These are phyloP conservation scores for Verbascum thapsus DNA, from an alignment of 257 asterid species.

Conservation along the genomic window DNA sequence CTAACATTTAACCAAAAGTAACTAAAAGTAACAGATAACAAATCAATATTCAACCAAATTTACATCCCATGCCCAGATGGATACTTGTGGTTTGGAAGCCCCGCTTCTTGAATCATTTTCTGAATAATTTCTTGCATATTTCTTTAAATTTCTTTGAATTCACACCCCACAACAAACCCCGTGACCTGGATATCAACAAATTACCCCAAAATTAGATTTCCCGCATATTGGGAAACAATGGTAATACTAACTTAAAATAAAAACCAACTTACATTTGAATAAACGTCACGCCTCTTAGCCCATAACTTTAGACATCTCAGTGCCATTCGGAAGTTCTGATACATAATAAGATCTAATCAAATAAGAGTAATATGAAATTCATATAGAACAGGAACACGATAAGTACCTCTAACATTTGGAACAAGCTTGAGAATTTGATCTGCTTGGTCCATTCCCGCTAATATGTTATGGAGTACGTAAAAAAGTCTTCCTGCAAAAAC, in stretches of 20 bases:
- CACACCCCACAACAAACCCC: slow-evolving; percentile 97
- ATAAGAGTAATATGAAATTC: neutral
- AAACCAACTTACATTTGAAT: slow-evolving; percentile 78
- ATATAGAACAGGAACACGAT: slow-evolving; percentile 12
- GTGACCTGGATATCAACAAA: slow-evolving; percentile 90
- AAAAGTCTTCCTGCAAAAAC: slow-evolving; percentile 74
- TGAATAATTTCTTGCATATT: too few relatives aligned
- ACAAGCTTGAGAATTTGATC: slow-evolving; percentile 92
- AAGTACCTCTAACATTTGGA: slow-evolving; percentile 78
- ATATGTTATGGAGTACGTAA: slow-evolving; percentile 68
- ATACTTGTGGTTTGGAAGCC: too few relatives aligned
- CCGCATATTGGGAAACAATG: neutral
- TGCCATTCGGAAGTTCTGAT: slow-evolving; percentile 73
- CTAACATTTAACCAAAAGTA: too few relatives aligned
- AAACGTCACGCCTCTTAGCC: slow-evolving; percentile 95
- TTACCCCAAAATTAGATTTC: slow-evolving; percentile 12
- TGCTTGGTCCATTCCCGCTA: slow-evolving; percentile 77
- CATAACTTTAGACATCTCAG: slow-evolving; percentile 84
- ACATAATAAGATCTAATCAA: neutral
- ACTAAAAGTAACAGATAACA: too few relatives aligned
- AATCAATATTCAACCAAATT: too few relatives aligned
- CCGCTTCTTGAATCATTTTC: too few relatives aligned
- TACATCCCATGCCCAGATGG: too few relatives aligned
- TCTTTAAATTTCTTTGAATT: too few relatives aligned
- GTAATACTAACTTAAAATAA: neutral